A percentile compares a stretch with the other conserved stretches of the same genome.
These are phyloP conservation scores for Xylona heveae DNA, from an alignment of 495 filamentous ascomycete genomes.

Conservation along the genomic window DNA sequence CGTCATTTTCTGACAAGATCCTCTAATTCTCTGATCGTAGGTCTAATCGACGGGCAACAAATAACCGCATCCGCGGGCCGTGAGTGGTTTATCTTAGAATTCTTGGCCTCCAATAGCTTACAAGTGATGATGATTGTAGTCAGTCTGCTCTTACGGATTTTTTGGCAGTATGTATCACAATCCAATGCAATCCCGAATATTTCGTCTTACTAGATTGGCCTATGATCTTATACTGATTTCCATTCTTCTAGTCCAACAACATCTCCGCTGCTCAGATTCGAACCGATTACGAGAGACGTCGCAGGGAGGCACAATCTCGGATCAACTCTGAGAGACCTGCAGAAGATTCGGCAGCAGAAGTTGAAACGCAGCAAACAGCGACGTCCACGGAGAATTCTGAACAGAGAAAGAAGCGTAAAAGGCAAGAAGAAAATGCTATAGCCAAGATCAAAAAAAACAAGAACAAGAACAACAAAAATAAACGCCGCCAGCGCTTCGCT, in stretches of 20 bases:
- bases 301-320: no score
- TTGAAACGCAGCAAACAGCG: conserved; percentile 16
- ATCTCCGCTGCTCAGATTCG: conserved; percentile 70
- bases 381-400: conserved; percentile 6
- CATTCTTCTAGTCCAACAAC: conserved; percentile 43
- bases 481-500: conserved; percentile 19
- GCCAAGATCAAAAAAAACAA: conserved; percentile 63
- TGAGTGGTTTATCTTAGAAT: conserved; percentile 15
- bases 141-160: conserved; percentile 69
- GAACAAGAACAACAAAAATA: conserved; percentile 37
- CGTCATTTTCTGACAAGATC: no score
- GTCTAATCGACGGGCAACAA: conserved; percentile 20
- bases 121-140: conserved; percentile 9
- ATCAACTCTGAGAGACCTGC: conserved; percentile 5
- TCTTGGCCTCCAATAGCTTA: conserved; percentile 1
- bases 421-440: conserved; percentile 39
- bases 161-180: conserved; percentile 34
- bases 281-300: conserved; percentile 32
- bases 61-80: conserved; percentile 39
- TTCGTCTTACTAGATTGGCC: neutral
- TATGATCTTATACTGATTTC: conserved; percentile 4
- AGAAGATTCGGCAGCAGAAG: conserved; percentile 17
- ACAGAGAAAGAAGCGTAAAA: conserved; percentile 25
- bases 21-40: no score
- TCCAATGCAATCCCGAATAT: neutral